Base-by-base conservation (phyloP, 2,329 filamentous ascomycete genomes). In the Leptographium flavum region DNA sequence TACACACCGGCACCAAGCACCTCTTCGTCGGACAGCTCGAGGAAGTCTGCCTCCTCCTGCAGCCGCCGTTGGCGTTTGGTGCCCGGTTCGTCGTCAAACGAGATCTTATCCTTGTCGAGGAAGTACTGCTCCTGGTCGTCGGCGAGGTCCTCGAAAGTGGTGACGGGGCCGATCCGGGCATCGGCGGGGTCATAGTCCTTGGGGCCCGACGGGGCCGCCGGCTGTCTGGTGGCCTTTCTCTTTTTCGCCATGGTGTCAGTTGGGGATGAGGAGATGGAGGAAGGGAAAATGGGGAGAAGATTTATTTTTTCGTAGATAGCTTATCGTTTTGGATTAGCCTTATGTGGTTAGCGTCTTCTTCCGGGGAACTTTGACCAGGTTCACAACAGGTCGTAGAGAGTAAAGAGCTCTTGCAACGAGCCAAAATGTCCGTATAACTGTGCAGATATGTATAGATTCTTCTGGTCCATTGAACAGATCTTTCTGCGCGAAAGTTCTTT, bases 111-210 rank as follows among this genome's bases (percentile, higher is more conserved):
- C 52, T 83, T 77, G 52, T 88, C 82, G 48, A 88, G 70, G 56
- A 90, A 86, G 60, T 94, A 94, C 59, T 94, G 87, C 61, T 98
- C 92, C 61, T 94, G 87, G 1, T 87, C 93, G 60, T 95, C 82
- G 52, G 88, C 86, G 54, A 98, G 81, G 63, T 94, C 87, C 62
- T 90, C 80, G 61, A 74, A 90, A 3, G 76, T 80, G 39, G 62
- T 69, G 55, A 80, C 67, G 19, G 48, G 45, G 21, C 70, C 71
- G 15, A 87, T 71, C 43, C 78, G 76, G 31, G 80, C 75, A 50
- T 80, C 77, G 28, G 66, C 63, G 40, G 67, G 57, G 56, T 80
- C 64, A 48, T 75, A 57, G 30, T 77, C 75, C 49, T 67, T 69
- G 4, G 74, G 73, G 3, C 72, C 74, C 9, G 63, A 65, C 19